Evolutionary conservation across 805 yeast species (phyloP).

Genomic region (Hanseniaspora taiwanica): DNA sequence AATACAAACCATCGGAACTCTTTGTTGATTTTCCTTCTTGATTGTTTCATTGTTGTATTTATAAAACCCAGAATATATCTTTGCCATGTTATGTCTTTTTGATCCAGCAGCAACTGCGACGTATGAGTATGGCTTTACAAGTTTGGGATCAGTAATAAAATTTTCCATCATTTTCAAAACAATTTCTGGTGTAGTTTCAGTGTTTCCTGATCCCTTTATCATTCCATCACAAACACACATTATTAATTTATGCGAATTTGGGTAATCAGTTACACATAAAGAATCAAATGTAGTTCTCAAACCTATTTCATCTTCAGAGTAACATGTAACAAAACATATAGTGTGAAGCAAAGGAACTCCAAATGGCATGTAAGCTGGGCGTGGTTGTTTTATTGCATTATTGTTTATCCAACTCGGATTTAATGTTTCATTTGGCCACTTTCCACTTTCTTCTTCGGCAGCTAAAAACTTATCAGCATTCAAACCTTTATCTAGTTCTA

Average conservation of each 20-base stretch:
- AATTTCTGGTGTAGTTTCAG: conserved; percentile 76
- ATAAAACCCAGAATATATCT: conserved; percentile 89
- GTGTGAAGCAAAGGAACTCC: conserved; percentile 67
- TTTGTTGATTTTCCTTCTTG: conserved; percentile 68
- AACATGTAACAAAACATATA: conserved; percentile 76
- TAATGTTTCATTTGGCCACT: conserved; percentile 29
- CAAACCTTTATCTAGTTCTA: background rate
- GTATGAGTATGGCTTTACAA: conserved; percentile 72
- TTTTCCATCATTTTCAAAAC: conserved; percentile 79
- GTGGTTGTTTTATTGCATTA: conserved; percentile 84
- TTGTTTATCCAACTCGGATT: conserved; percentile 53
- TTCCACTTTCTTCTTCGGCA: background rate
- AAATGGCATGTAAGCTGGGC: conserved; percentile 76
- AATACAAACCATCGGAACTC: conserved; percentile 64
- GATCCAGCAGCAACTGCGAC: conserved; percentile 92
- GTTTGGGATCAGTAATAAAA: conserved; percentile 54
- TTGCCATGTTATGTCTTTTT: conserved; percentile 96
- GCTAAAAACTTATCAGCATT: no score
- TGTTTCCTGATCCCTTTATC: conserved; percentile 90
- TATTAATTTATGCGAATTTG: conserved; percentile 84
- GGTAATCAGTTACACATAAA: conserved; percentile 86
- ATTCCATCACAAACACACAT: conserved; percentile 86
- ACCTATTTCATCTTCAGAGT: conserved; percentile 84
- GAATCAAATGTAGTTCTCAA: conserved; percentile 84
- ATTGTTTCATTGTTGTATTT: conserved; percentile 67